Conservation (phyloP, 1,139 yeast species). For the Williopsis jadinii region DNA sequence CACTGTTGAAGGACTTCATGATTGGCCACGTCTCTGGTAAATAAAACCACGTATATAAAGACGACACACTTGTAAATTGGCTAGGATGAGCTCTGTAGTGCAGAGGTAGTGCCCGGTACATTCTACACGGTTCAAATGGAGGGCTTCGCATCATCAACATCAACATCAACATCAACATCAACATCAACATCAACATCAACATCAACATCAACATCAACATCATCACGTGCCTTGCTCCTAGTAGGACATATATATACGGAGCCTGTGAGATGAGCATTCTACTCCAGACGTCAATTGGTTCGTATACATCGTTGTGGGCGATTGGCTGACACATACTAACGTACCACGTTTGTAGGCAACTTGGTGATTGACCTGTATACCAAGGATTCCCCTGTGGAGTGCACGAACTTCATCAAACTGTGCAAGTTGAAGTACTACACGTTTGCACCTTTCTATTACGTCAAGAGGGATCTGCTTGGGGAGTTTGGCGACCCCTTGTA, state of each 20-base stretch:
- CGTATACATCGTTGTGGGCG: neutral
- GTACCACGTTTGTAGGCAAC: constrained; percentile 27
- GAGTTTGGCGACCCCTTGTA: constrained; percentile 44
- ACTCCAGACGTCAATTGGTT: neutral
- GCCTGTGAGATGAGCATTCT: neutral
- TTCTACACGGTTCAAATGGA: too few species aligned
- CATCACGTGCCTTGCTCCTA: too few species aligned
- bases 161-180: too few species aligned
- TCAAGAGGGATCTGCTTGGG: constrained; percentile 32
- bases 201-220: too few species aligned
- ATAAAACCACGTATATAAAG: constrained; percentile 3
- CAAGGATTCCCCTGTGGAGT: constrained; percentile 32
- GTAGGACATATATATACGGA: too few species aligned
- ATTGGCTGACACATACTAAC: neutral
- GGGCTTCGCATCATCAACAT: too few species aligned
- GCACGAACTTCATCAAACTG: constrained; percentile 45
- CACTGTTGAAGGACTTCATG: constrained; percentile 53
- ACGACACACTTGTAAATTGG: neutral
- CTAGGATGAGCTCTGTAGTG: too few species aligned
- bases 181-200: too few species aligned
- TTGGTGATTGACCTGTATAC: constrained; percentile 46
- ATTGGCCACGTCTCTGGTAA: constrained; percentile 40
- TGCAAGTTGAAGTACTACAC: constrained; percentile 49
- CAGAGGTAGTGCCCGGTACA: too few species aligned
- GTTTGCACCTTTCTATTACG: constrained; percentile 41